Base-by-base conservation (phyloP, 1,284 basidiomycete genomes). In the Dichomitus squalens region DNA sequence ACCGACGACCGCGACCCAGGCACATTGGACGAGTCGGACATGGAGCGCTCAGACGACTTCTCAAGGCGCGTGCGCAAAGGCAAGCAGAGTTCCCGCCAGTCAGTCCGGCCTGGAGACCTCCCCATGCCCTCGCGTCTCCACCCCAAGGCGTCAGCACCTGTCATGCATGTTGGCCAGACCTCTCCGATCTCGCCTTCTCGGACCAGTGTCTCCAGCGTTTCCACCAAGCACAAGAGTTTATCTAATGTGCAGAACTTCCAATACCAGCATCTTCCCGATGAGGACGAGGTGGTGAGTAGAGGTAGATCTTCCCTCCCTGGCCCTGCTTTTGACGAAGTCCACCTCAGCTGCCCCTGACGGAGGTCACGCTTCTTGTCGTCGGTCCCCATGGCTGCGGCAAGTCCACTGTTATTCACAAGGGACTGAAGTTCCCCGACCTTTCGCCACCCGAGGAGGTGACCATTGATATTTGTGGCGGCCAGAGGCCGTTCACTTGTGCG, bases 341-440 rank as follows among this genome's bases (percentile, higher is more conserved):
- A n/a, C n/a, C 27, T 12, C 18, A 47, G 31, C 31, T 31, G 5
- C 31, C 44, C 20, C 9, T 33, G 27, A 12, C 70, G 36, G 75
- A 77, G 50, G 66, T 89, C 44, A 82, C 83, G 4, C 72, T 92
- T 20, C 82, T 83, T 36, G 83, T 92, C 29, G 78, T 90, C 33
- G 90, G 90, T n/a, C 77, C 81, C 7, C 70, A 78, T 52, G 82
- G 84, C 27, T 90, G 87, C 64, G 90, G 90, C 55, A 92, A 92
- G 72, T 86, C 87, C 1, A 79, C 81, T 3, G 79, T 86, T 49
- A 86, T 92, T 57, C 78, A 78, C 44, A 88, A 86, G 69, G 89
- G 90, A 29, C 75, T 89, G 49, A 83, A 82, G 60, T 77, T 78
- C 12, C 83, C 81, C 64, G 75, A 77, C n/a, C 73, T 87, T 7